A percentile compares a stretch with the other conserved stretches of the same genome.
Conservation (phyloP, 2,329 filamentous ascomycete species). For the Pseudophaeomoniella oleicola region DNA sequence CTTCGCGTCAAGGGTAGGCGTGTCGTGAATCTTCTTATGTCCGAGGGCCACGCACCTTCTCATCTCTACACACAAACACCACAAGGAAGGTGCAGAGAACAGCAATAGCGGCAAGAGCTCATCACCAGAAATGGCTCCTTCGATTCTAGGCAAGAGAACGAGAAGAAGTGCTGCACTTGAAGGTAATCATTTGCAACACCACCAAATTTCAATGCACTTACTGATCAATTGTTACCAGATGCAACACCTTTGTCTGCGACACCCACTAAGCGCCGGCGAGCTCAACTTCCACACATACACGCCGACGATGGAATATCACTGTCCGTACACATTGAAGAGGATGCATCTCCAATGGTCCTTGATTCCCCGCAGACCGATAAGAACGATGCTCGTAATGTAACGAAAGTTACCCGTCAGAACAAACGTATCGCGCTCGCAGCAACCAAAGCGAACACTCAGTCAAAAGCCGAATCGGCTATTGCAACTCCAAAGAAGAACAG, state of each 20-base stretch:
- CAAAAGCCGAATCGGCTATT: conserved; percentile 16
- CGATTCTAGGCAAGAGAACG: conserved; percentile 28
- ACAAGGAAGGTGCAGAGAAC: conserved; percentile 2
- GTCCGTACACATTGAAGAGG: background rate
- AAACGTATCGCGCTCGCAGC: conserved; percentile 8
- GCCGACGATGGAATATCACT: conserved; percentile 1
- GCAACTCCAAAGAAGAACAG: conserved; percentile 55
- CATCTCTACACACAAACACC: conserved; percentile 6
- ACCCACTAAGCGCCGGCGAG: conserved; percentile 29
- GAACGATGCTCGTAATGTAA: conserved; percentile 19
- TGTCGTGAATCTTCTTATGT: conserved; percentile 4
- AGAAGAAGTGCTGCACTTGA: conserved; percentile 20
- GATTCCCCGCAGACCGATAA: background rate
- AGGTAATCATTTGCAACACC: conserved; percentile 17
- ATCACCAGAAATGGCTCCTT: conserved; percentile 14
- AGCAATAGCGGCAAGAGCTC: conserved; percentile 24
- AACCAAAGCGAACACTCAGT: conserved; percentile 24
- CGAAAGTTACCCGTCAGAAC: conserved; percentile 30
- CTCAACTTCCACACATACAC: conserved; percentile 11
- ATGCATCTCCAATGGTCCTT: background rate
- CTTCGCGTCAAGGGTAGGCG: background rate
- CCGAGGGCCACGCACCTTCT: conserved; percentile 8
- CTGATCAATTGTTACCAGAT: conserved; percentile 5
- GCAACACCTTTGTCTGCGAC: conserved; percentile 7
- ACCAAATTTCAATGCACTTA: conserved; percentile 2